Base-by-base conservation (phyloP, 2,329 filamentous ascomycete genomes). In the Magnaporthales sp. region DNA sequence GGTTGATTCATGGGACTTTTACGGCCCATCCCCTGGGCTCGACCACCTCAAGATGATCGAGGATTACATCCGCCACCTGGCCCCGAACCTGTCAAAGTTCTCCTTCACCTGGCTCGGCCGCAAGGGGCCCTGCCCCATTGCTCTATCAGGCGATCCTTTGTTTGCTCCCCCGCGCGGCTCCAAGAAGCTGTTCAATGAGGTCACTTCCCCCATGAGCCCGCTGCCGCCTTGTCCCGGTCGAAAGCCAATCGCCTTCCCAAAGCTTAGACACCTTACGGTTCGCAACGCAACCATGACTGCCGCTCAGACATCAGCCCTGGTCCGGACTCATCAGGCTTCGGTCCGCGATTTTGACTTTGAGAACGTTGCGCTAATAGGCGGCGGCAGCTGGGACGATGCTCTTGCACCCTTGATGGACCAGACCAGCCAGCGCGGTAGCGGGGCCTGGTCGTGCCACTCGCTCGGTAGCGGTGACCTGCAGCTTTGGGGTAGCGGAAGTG, bases 331-430 rank as follows among this genome's bases (percentile, higher is more conserved):
- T 77, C 84, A 86, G 31, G 80, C 81, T 66, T 89, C 87, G 0
- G 85, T 96, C 62, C 83, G 85, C 69, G 90, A 94, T 73, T 92
- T 94, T 73, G 89, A 92, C 74, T 92, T 96, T 75, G 88, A 93
- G 74, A 88, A 91, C 69, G 88, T 93, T 22, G 81, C 84, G 31
- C 83, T 96, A 60, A 83, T 87, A 64, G 83, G 85, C 68, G 81
- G 81, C 38, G 92, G 90, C 30, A 89, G 82, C 67, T 96, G 92
- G 92, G 90, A 95, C 67, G 89, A 93, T 31, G 92, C 91, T 0
- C 83, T 96, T n/a, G 86, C 87, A 54, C 90, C 91, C 1, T 79
- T 96, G 67, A 86, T 84, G 73, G 73, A 81, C 73, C 75, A 80
- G 69, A 77, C 72, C 69, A 79, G 74, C 72, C 80, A 75, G 69